Base-by-base conservation (phyloP, 1,284 basidiomycete genomes). In the Ganoderma sinense region DNA sequence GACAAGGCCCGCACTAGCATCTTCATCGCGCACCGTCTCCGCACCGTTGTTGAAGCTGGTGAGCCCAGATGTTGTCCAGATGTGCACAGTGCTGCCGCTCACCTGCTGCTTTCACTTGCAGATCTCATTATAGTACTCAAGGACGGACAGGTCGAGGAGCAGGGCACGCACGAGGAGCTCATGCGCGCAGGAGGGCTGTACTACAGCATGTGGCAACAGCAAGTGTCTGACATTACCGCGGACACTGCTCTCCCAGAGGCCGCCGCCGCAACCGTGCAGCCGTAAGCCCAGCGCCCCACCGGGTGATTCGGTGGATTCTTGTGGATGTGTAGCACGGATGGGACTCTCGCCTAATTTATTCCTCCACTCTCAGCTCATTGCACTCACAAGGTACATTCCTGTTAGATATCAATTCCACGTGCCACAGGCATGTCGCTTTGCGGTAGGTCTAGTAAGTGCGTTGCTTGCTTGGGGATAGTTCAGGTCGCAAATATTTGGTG, bases 11-110 rank as follows among this genome's bases (percentile, higher is more conserved):
- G 96, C 65, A 99, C 97, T 10, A 96, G 95, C 70, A 95, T 99
- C 72, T 99, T 99, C 79, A 96, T 98, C 71, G 97, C 97, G 0
- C 97, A 98, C 79, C 90, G 96, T 56, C 82, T 99, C 56, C 88
- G 95, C 40, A 99, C 97, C 0, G 91, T 99, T 39, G 91, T 96
- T 43, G 96, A 98, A 81, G 89, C 96, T 13, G 94, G 94, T 90
- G 73, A 67, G 87, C 82, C 31, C 10, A 16, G 23, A 36, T 29
- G 56, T 58, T 31, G 68, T 39, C 45, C 43, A n/a, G n/a, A n/a
- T n/a, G 33, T 18, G 5, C 23, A 8, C 23, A 6, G 8, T 5
- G 23, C 23, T 13, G n/a, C 59, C 20, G 6, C 16, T 65, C 39
- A 43, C 36, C 14, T n/a, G 4, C 10, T 0, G 16, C 33, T 18